A percentile compares a stretch with the other conserved stretches of the same genome.
Evolutionary conservation across 2,329 filamentous ascomycete species (phyloP).

Genomic region (Arthrobotrys conoides): DNA sequence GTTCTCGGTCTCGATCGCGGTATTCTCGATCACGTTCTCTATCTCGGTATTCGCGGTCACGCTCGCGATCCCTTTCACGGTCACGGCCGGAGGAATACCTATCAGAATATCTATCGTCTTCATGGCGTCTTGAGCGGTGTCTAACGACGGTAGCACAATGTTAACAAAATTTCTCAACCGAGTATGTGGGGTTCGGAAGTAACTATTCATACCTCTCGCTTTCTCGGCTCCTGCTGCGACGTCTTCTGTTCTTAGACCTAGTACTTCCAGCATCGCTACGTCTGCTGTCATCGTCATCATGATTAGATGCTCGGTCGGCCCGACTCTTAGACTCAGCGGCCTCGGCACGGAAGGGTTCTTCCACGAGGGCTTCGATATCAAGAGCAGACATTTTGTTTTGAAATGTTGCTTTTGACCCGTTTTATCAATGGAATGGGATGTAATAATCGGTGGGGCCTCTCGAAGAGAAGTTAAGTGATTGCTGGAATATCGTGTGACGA

Average conservation of each 20-base stretch:
- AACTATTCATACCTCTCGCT: constrained; percentile 54
- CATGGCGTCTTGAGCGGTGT: constrained; percentile 59
- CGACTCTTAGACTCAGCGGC: constrained; percentile 58
- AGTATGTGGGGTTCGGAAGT: not conserved
- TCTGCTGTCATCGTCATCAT: constrained; percentile 55
- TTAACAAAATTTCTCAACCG: not conserved
- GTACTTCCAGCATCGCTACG: constrained; percentile 56
- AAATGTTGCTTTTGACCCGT: constrained; percentile 10
- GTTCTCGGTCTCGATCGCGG: constrained; percentile 70
- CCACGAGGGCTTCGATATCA: constrained; percentile 58
- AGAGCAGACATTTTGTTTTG: constrained; percentile 45
- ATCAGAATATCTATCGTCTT: constrained; percentile 70
- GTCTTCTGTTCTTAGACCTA: constrained; percentile 54
- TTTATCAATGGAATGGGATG: constrained; percentile 7
- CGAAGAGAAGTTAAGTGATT: constrained; percentile 12
- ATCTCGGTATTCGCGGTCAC: constrained; percentile 70
- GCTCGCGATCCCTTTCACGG: constrained; percentile 71
- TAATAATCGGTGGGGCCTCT: constrained; percentile 9
- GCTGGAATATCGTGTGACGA: constrained; percentile 57
- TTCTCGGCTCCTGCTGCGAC: constrained; percentile 54
- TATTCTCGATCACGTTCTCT: constrained; percentile 72
- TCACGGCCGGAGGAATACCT: constrained; percentile 74
- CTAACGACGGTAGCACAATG: constrained; percentile 13
- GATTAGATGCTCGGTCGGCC: constrained; percentile 46
- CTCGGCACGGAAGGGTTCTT: constrained; percentile 55